phyloP scores from a whole-genome alignment of 148 eudicot genomes.

The Oxyria digyna region DNA sequence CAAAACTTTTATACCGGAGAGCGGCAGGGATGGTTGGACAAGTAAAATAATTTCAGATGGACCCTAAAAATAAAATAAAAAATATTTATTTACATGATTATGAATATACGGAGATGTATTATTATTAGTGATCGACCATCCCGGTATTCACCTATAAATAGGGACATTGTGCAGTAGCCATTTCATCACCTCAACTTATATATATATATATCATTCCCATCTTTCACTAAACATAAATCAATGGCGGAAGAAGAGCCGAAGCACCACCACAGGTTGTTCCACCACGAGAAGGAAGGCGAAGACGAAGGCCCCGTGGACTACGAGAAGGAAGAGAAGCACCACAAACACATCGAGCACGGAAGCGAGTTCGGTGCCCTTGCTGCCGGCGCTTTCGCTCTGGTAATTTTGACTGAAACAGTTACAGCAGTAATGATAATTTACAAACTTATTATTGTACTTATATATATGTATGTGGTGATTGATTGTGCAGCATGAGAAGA shows the following conservation, averaged over 20 bases:
- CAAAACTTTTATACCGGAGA: no score
- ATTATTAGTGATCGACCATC: neutral
- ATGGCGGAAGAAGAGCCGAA: slow-evolving; percentile 13
- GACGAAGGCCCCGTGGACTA: slow-evolving; percentile 9
- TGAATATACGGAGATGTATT: neutral
- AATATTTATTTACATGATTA: neutral
- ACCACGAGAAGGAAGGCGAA: slow-evolving; percentile 14
- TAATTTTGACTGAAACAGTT: neutral
- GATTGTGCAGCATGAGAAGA: slow-evolving; percentile 17
- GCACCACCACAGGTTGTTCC: slow-evolving; percentile 19
- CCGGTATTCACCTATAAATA: neutral
- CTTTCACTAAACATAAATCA: neutral
- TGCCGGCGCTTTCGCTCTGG: slow-evolving; percentile 16
- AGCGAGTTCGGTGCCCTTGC: slow-evolving; percentile 15
- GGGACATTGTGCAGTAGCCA: neutral
- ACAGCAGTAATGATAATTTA: no score
- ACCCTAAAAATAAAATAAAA: neutral
- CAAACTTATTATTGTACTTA: no score
- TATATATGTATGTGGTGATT: no score
- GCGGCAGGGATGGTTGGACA: neutral
- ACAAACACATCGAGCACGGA: slow-evolving; percentile 15
- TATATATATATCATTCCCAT: neutral
- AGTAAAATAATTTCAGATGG: neutral
- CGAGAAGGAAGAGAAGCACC: slow-evolving; percentile 18
- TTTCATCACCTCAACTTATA: neutral